phyloP scores from a whole-genome alignment of 768 basidiomycete species.

The Pisolithus microcarpus region DNA sequence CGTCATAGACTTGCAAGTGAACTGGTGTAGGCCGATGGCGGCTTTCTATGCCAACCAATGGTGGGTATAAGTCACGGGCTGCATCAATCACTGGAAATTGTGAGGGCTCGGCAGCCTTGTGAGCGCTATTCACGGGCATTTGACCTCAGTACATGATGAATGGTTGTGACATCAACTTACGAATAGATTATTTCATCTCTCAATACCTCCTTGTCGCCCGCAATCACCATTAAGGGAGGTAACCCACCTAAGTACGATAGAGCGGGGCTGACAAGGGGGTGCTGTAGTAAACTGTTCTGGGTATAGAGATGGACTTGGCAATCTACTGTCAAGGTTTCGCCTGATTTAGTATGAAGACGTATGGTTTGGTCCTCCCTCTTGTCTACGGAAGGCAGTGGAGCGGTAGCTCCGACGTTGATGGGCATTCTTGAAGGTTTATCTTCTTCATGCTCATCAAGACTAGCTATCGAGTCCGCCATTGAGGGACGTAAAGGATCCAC shows the following conservation, averaged over 20 bases:
- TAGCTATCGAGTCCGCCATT: conserved; percentile 5
- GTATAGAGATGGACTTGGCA: conserved; percentile 84
- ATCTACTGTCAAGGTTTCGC: conserved; percentile 47
- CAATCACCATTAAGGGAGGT: conserved; percentile 79
- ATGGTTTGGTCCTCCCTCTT: conserved; percentile 38
- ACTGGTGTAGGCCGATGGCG: conserved; percentile 63
- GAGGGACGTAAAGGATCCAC: too few relatives aligned
- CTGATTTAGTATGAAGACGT: conserved; percentile 36
- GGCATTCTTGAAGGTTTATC: conserved; percentile 25
- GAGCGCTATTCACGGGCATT: conserved; percentile 50
- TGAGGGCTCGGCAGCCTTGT: conserved; percentile 83
- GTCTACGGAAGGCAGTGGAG: conserved; percentile 34
- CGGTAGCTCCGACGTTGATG: conserved; percentile 44
- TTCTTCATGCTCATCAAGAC: conserved; percentile 2
- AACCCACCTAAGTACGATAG: conserved; percentile 83
- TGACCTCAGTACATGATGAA: background rate
- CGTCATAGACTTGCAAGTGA: conserved; percentile 91
- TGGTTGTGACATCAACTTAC: conserved; percentile 35
- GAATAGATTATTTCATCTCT: conserved; percentile 87
- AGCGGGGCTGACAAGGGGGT: conserved; percentile 80
- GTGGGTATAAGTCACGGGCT: conserved; percentile 47
- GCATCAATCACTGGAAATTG: conserved; percentile 47
- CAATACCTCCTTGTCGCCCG: conserved; percentile 85
- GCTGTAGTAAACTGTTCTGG: conserved; percentile 65
- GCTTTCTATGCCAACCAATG: conserved; percentile 46